A percentile compares a stretch with the other conserved stretches of the same genome.
Evolutionary conservation across 2,329 filamentous ascomycete species (phyloP).

Genomic region (Ophiocordyceps unilateralis): DNA sequence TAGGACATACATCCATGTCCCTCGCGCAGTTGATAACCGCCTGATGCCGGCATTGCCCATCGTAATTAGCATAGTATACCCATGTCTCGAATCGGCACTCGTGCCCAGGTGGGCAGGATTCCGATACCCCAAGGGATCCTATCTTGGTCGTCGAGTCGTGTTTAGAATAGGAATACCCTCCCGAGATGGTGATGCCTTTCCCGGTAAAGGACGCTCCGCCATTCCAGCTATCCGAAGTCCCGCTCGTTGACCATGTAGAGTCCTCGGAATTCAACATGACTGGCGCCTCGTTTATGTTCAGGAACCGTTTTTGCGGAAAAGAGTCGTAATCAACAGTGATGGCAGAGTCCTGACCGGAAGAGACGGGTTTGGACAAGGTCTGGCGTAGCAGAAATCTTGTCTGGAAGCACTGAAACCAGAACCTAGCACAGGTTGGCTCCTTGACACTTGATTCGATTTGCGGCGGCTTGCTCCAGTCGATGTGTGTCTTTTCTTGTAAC

Average conservation of each 20-base stretch:
- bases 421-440: neutral
- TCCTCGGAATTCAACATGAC: neutral
- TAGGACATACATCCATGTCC: neutral
- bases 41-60: neutral
- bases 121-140: neutral
- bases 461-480: neutral
- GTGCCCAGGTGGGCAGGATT: neutral
- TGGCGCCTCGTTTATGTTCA: neutral
- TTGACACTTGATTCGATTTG: neutral
- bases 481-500: neutral
- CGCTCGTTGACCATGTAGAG: neutral
- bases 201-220: neutral
- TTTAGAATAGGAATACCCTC: neutral
- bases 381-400: neutral
- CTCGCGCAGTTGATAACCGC: neutral
- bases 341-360: neutral
- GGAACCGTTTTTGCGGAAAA: neutral
- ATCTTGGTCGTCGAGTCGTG: neutral
- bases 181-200: neutral
- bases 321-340: neutral
- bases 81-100: slow-evolving; percentile 1
- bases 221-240: neutral
- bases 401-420: neutral
- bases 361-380: neutral
- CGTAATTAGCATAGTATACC: neutral